Base-by-base conservation (phyloP, 805 yeast genomes). In the Saccharomycopsis fodiens region DNA sequence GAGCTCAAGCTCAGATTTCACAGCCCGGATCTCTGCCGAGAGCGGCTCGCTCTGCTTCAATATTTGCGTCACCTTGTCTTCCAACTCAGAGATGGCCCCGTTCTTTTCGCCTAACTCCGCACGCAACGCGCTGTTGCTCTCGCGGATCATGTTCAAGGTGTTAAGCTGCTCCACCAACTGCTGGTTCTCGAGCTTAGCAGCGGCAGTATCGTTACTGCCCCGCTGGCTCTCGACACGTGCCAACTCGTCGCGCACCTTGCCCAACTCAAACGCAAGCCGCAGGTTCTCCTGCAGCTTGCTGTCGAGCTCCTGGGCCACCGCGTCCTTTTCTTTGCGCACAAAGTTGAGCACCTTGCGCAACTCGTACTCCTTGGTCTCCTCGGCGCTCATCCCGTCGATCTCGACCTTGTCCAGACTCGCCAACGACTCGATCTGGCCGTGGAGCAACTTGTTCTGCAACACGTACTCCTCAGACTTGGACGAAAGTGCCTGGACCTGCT, bases 281-380 rank as follows among this genome's bases (percentile, higher is more conserved):
- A 66, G 68, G 46, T 72, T 70, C 54, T 84, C 93, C 47, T 78
- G 75, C 8, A 63, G 58, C 3, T 73, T 61, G 32, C 67, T 64
- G 39, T 74, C 76, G 25, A 78, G 64, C 54, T 79, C 83, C 6
- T 78, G 72, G 40, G 78, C 81, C 1, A 79, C 69, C 3, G 80
- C 67, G 51, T 87, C 95, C 55, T 81, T 83, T 53, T 85, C 94
- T 50, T 82, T 77, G 39, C 89, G 79, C 47, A 87, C 65, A 55
- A 73, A 79, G 1, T 70, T 58, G 30, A 87, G 64, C 22, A 86
- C 70, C 51, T 80, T 79, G 35, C 70, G 68, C 52, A 72, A 56
- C 42, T 68, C 72, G 39, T 56, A 55, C 35, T 56, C 60, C 16
- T 52, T 52, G 35, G 40, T 1, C 47, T 52, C 13, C 44, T 54